phyloP scores from a whole-genome alignment of 164 flowering plant genomes.

The Vitis labrusca region DNA sequence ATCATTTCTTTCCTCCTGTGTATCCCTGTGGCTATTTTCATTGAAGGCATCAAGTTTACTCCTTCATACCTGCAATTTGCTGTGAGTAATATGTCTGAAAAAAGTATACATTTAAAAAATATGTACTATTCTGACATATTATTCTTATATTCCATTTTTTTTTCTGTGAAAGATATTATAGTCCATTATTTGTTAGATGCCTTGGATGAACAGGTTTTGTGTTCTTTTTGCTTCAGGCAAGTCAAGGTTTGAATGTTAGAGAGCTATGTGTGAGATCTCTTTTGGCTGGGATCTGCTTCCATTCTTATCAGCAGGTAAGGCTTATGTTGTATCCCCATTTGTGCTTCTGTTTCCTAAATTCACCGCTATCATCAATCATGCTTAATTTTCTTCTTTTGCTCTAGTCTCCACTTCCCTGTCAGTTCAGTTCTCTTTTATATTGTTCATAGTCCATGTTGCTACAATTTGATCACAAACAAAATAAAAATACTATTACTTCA shows the following conservation, averaged over 20 bases:
- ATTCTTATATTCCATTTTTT: not conserved
- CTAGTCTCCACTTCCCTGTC: not conserved
- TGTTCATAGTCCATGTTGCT: not conserved
- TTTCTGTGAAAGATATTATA: not conserved
- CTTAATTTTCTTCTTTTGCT: not conserved
- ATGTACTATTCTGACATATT: too few relatives aligned
- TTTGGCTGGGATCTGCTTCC: constrained; percentile 54
- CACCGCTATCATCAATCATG: not conserved
- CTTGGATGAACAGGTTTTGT: not conserved
- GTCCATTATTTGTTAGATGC: not conserved
- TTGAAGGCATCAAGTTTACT: constrained; percentile 72
- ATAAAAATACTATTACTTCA: too few relatives aligned
- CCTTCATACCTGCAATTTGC: constrained; percentile 64
- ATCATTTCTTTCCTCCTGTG: constrained; percentile 61
- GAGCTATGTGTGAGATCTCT: constrained; percentile 39
- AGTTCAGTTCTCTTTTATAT: not conserved
- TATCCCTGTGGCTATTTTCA: constrained; percentile 52
- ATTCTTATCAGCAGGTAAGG: constrained; percentile 56
- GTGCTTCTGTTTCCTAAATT: not conserved
- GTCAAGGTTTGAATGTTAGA: constrained; percentile 41
- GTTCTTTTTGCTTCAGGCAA: constrained; percentile 30
- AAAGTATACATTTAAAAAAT: not conserved
- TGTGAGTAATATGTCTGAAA: constrained; percentile 39
- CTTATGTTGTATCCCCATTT: too few relatives aligned
- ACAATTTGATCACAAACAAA: too few relatives aligned